Evolutionary conservation across 441 rosid genomes (phyloP).

Genomic region (Gossypium davidsonii): DNA sequence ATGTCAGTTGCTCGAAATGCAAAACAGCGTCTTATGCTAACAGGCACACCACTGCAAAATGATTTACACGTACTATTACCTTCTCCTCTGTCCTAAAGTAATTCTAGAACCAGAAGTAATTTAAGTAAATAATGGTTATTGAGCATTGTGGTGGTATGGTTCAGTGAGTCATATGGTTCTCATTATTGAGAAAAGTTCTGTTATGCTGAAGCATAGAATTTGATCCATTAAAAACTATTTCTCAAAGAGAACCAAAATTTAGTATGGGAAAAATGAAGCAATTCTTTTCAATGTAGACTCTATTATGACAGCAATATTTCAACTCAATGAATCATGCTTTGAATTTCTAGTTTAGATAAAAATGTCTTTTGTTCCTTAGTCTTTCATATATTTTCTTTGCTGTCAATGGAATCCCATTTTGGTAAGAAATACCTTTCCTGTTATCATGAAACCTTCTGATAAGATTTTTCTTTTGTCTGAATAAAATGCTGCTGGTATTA

Average conservation of each 20-base stretch:
- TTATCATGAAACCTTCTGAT: not conserved
- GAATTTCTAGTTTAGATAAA: not conserved
- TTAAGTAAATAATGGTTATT: not conserved
- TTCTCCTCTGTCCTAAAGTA: not conserved
- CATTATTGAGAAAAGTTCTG: not conserved
- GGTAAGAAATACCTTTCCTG: not conserved
- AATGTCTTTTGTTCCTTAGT: not conserved
- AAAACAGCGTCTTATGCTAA: conserved; percentile 91
- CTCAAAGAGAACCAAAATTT: not conserved
- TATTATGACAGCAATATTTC: not conserved
- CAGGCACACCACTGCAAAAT: conserved; percentile 94
- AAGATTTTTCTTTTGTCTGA: not conserved
- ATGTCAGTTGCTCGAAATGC: conserved; percentile 91
- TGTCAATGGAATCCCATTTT: not conserved
- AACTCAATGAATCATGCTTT: not conserved
- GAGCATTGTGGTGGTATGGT: not conserved
- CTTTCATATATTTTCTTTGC: not conserved
- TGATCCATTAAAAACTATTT: conserved; percentile 1
- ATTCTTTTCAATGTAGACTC: not conserved
- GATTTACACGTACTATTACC: conserved; percentile 69
- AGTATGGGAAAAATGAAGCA: not conserved
- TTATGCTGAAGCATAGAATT: conserved; percentile 5
- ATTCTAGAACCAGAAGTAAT: not conserved
- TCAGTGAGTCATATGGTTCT: not conserved
- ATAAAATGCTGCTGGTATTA: not conserved